Evolutionary conservation across 2,329 filamentous ascomycete genomes (phyloP).

Genomic region (Pseudogymnoascus sp.): DNA sequence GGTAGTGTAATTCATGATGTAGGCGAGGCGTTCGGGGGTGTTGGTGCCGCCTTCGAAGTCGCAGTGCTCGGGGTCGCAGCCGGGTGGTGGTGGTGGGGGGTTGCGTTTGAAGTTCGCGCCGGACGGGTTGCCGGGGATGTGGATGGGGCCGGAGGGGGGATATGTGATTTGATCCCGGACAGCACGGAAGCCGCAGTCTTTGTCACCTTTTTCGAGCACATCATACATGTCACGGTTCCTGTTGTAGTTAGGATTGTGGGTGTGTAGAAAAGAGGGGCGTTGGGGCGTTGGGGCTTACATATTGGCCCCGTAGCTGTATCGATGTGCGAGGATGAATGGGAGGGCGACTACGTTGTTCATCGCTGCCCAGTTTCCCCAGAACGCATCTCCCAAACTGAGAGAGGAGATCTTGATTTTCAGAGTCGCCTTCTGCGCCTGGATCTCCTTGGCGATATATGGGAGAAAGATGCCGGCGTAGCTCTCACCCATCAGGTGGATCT

Average conservation of each 20-base stretch:
- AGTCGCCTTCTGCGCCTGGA: neutral
- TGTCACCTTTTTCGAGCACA: neutral
- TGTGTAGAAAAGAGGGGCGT: no score
- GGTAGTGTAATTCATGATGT: neutral
- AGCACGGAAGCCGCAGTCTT: constrained; percentile 1
- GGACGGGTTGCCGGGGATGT: constrained; percentile 7
- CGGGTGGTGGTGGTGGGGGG: neutral
- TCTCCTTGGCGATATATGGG: constrained; percentile 9
- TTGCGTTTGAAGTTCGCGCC: neutral
- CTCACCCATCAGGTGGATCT: constrained; percentile 11
- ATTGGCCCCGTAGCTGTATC: neutral
- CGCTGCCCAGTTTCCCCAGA: constrained; percentile 8
- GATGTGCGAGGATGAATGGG: neutral
- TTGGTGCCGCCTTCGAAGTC: constrained; percentile 9
- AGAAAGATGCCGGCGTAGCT: constrained; percentile 10
- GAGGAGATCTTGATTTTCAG: neutral
- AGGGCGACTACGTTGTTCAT: neutral
- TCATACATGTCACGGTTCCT: neutral
- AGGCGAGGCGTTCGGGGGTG: neutral
- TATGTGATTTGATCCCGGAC: constrained; percentile 8
- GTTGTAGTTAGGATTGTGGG: neutral
- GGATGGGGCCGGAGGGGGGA: constrained; percentile 1
- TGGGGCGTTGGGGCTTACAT: neutral
- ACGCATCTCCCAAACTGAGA: constrained; percentile 3
- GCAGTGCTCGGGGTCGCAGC: neutral